These are phyloP conservation scores for Linaria vulgaris DNA, from an alignment of 257 asterid species.

Conservation along the genomic window DNA sequence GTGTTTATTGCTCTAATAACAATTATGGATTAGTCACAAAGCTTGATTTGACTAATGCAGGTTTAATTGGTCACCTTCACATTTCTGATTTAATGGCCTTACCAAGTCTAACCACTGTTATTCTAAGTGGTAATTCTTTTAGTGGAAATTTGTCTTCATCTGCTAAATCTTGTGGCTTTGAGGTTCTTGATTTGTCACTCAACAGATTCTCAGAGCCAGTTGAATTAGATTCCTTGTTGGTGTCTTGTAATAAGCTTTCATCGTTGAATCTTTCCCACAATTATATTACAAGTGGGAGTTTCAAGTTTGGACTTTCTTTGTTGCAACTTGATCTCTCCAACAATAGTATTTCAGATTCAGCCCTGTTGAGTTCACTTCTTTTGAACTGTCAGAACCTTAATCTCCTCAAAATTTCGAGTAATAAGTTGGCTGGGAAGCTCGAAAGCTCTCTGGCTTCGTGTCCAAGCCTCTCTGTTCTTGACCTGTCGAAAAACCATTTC, in stretches of 20 bases:
- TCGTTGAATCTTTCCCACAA: slow-evolving; percentile 69
- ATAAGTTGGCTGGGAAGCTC: slow-evolving; percentile 52
- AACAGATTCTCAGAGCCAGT: slow-evolving; percentile 61
- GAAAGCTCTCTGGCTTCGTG: slow-evolving; percentile 45
- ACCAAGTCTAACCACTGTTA: slow-evolving; percentile 44
- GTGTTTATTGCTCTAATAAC: slow-evolving; percentile 79
- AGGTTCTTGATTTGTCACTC: slow-evolving; percentile 66
- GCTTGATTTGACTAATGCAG: slow-evolving; percentile 64
- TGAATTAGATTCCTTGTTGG: slow-evolving; percentile 41
- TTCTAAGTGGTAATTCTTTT: slow-evolving; percentile 66
- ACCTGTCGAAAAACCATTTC: slow-evolving; percentile 45
- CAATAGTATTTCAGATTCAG: slow-evolving; percentile 56
- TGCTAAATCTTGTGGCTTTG: slow-evolving; percentile 52
- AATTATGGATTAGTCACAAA: slow-evolving; percentile 45
- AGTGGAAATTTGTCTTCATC: slow-evolving; percentile 58
- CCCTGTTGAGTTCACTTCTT: slow-evolving; percentile 40
- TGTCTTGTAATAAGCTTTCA: slow-evolving; percentile 44
- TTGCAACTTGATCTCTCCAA: slow-evolving; percentile 58
- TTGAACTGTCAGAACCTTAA: slow-evolving; percentile 62
- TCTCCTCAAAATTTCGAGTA: slow-evolving; percentile 54
- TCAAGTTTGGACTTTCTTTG: slow-evolving; percentile 60
- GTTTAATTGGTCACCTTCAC: slow-evolving; percentile 54
- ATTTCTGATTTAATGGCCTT: slow-evolving; percentile 55
- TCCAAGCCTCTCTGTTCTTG: slow-evolving; percentile 48
- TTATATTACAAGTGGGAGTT: slow-evolving; percentile 46